Conservation (phyloP, 2,329 filamentous ascomycete genomes). For the Cercospora brassicicola region DNA sequence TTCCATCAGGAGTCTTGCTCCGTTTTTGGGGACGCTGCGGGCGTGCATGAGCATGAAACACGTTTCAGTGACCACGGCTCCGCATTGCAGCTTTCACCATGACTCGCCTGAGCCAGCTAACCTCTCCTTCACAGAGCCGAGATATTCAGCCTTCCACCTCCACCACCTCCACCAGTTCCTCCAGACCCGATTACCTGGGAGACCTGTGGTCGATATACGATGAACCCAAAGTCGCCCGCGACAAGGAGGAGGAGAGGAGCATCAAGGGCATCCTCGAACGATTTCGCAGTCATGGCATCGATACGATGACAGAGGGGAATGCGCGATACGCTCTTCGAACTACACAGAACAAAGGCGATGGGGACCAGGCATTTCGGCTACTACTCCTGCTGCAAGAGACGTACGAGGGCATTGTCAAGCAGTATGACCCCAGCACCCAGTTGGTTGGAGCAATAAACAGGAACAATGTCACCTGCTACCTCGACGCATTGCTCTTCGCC, state of each 20-base stretch:
- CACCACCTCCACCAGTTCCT: constrained; percentile 5
- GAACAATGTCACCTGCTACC: constrained; percentile 85
- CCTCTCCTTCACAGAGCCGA: constrained; percentile 18
- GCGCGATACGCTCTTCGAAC: constrained; percentile 62
- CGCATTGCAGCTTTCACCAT: constrained; percentile 3
- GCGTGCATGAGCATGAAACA: constrained; percentile 3
- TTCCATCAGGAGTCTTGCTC: constrained; percentile 4
- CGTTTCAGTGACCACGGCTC: constrained; percentile 10
- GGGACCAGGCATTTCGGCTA: constrained; percentile 72
- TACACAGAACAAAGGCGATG: constrained; percentile 64
- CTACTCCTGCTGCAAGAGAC: constrained; percentile 78
- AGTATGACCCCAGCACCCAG: constrained; percentile 68
- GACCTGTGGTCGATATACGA: constrained; percentile 63
- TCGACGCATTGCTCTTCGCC: constrained; percentile 87
- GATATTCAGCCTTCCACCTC: constrained; percentile 8
- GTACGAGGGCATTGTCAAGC: constrained; percentile 72
- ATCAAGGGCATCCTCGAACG: constrained; percentile 56
- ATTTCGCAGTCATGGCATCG: constrained; percentile 55
- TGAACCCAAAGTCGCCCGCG: constrained; percentile 53
- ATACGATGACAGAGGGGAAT: constrained; percentile 61
- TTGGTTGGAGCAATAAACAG: constrained; percentile 87
- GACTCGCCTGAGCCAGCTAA: constrained; percentile 14
- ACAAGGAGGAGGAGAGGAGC: constrained; percentile 59
- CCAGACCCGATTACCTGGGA: constrained; percentile 61
- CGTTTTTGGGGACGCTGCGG: background rate